phyloP scores from a whole-genome alignment of 176 grass and related monocot species.

The Triticum timopheevii region DNA sequence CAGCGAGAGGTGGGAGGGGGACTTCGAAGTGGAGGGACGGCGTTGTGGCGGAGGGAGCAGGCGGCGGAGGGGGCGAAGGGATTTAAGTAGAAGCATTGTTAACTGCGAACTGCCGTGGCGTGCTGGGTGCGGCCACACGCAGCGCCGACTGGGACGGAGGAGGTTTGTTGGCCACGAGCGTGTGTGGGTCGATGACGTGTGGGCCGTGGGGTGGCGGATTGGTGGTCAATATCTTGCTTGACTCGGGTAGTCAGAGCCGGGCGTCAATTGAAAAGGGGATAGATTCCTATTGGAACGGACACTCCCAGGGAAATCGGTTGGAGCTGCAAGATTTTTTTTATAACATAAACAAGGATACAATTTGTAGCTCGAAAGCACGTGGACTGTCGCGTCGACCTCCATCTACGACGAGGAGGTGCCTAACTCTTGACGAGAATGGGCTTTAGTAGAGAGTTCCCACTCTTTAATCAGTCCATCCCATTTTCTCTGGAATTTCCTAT shows the following conservation, averaged over 20 bases:
- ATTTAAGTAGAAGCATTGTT: slow-evolving; percentile 14
- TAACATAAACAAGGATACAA: too few relatives aligned
- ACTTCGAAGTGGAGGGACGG: neutral
- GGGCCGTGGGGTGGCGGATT: neutral
- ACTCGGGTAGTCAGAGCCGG: neutral
- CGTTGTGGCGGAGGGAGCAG: neutral
- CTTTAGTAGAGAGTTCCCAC: too few relatives aligned
- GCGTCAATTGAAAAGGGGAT: neutral
- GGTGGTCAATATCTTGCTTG: neutral
- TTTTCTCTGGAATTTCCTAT: too few relatives aligned
- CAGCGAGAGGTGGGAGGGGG: neutral
- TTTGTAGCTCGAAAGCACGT: too few relatives aligned
- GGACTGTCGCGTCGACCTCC: too few relatives aligned
- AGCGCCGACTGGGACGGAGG: neutral
- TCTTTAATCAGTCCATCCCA: too few relatives aligned
- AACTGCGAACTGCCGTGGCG: neutral
- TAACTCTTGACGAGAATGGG: too few relatives aligned
- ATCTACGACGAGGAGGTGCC: too few relatives aligned
- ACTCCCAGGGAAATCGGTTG: neutral
- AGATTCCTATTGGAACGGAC: neutral
- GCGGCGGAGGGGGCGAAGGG: neutral
- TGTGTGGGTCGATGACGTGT: neutral
- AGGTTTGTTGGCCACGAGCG: neutral
- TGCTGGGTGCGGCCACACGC: neutral
- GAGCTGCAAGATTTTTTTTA: neutral